Conservation (phyloP, 768 basidiomycete genomes). For the Tricholoma matsutake region DNA sequence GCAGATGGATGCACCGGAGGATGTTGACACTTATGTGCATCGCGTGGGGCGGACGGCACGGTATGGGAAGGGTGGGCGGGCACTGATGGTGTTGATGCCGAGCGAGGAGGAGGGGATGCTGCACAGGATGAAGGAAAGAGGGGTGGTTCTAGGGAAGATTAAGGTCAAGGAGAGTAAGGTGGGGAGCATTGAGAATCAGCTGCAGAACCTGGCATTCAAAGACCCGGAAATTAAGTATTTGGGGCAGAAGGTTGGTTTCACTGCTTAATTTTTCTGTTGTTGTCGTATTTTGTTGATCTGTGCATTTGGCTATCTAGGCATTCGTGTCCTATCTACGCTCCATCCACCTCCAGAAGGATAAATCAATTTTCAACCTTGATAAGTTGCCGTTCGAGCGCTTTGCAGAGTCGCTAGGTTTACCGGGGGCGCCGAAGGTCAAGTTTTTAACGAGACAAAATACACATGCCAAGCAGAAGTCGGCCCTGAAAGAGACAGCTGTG, state of each 20-base stretch:
- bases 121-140: constrained; percentile 65
- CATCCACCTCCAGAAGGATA: constrained; percentile 90
- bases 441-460: constrained; percentile 67
- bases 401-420: constrained; percentile 87
- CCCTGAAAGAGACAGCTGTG: constrained; percentile 12
- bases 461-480: constrained; percentile 46
- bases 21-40: constrained; percentile 97
- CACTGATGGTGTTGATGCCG: constrained; percentile 76
- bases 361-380: constrained; percentile 83
- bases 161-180: constrained; percentile 89
- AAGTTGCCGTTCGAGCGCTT: constrained; percentile 81
- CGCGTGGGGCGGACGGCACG: constrained; percentile 94
- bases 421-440: constrained; percentile 95
- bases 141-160: constrained; percentile 70
- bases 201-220: constrained; percentile 92
- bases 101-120: constrained; percentile 94
- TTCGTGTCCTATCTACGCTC: constrained; percentile 96
- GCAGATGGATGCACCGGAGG: constrained; percentile 94
- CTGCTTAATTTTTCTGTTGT: constrained; percentile 22
- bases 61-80: constrained; percentile 88
- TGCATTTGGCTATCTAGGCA: constrained; percentile 48
- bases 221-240: constrained; percentile 97
- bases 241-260: constrained; percentile 70
- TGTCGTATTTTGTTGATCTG: background rate
- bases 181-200: constrained; percentile 76